A percentile compares a stretch with the other conserved stretches of the same genome.
Conservation (phyloP, 2,329 filamentous ascomycete genomes). For the Mycosphaerella arachidis region DNA sequence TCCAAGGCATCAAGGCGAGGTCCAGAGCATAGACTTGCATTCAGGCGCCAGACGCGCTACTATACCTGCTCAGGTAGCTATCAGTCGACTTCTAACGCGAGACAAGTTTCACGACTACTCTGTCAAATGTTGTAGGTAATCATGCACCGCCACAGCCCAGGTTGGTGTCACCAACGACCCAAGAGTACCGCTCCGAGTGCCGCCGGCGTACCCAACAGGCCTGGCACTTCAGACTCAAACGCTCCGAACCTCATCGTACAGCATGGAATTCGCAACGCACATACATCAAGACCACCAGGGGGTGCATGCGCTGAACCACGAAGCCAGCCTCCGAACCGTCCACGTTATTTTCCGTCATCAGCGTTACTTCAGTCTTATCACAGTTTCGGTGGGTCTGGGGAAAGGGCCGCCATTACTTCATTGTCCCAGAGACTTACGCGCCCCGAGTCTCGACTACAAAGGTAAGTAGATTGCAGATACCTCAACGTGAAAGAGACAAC, state of each 20-base stretch:
- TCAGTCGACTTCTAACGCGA: no score
- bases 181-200: slow-evolving; percentile 2
- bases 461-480: background rate
- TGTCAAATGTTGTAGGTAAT: background rate
- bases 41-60: no score
- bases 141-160: slow-evolving; percentile 7
- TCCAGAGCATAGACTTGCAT: no score
- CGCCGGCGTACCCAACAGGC: slow-evolving; percentile 3
- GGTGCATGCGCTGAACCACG: slow-evolving; percentile 7
- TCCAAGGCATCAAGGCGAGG: no score
- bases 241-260: slow-evolving; percentile 12
- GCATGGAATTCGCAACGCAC: slow-evolving; percentile 16
- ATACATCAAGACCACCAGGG: slow-evolving; percentile 16
- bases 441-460: no score
- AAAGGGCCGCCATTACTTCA: background rate
- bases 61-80: no score
- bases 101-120: background rate
- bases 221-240: background rate
- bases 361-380: background rate
- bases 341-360: background rate
- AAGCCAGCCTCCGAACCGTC: background rate
- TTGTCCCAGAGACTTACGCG: background rate
- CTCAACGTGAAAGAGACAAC: slow-evolving; percentile 1
- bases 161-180: background rate
- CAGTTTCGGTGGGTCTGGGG: slow-evolving; percentile 6